These are phyloP conservation scores for Schizosaccharomyces japonicus DNA, from an alignment of 805 yeast species.

Conservation along the genomic window DNA sequence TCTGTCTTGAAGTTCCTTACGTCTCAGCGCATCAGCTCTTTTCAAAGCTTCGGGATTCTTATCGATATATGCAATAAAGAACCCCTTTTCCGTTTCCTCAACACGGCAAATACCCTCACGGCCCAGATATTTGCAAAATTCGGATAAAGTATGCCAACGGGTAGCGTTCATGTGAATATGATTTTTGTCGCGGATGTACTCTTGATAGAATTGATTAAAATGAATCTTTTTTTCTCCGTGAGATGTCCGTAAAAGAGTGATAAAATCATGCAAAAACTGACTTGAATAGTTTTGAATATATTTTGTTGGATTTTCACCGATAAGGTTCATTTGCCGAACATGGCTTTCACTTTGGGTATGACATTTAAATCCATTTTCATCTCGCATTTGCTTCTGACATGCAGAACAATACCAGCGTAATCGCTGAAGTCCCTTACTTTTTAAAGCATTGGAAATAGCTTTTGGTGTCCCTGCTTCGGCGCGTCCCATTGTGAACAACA, in stretches of 20 bases:
- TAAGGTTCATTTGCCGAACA: slow-evolving; percentile 27
- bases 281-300: slow-evolving; percentile 33
- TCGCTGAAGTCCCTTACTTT: slow-evolving; percentile 65
- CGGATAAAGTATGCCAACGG: slow-evolving; percentile 44
- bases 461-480: slow-evolving; percentile 48
- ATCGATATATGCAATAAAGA: slow-evolving; percentile 31
- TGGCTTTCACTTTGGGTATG: slow-evolving; percentile 74
- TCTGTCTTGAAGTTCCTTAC: slow-evolving; percentile 18
- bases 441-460: slow-evolving; percentile 49
- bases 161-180: slow-evolving; percentile 88
- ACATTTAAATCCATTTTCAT: slow-evolving; percentile 82
- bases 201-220: slow-evolving; percentile 75
- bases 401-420: slow-evolving; percentile 68
- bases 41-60: slow-evolving; percentile 26
- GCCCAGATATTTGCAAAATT: slow-evolving; percentile 40
- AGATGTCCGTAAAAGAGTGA: slow-evolving; percentile 32
- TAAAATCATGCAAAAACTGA: slow-evolving; percentile 39
- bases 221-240: slow-evolving; percentile 67
- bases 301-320: slow-evolving; percentile 21
- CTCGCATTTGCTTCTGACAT: slow-evolving; percentile 83
- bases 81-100: slow-evolving; percentile 18
- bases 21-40: slow-evolving; percentile 20
- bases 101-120: slow-evolving; percentile 33
- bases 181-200: slow-evolving; percentile 54
- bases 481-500: slow-evolving; percentile 21